Percentiles rank a stretch among this genome's conserved stretches.
These are phyloP conservation scores for Lactifluus piperatus DNA, from an alignment of 768 basidiomycete genomes.

Conservation along the genomic window DNA sequence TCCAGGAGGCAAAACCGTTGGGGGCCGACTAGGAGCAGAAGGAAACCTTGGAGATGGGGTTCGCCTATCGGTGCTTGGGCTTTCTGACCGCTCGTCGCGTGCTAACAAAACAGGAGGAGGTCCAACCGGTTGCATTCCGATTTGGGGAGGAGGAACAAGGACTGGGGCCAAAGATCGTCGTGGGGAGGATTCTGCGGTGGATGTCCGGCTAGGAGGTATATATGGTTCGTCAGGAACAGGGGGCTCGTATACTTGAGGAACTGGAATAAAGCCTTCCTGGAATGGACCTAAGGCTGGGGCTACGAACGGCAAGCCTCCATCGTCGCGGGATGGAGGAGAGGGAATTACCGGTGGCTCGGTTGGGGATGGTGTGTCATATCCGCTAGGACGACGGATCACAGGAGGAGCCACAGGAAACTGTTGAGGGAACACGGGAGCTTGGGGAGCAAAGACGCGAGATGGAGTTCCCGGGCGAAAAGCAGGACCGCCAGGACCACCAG, in stretches of 20 bases:
- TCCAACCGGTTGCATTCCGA: background rate
- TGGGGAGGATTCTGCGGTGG: background rate
- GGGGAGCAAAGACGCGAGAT: background rate
- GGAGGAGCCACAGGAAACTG: background rate
- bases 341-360: slow-evolving; percentile 11
- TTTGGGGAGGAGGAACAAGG: background rate
- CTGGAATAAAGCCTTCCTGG: background rate
- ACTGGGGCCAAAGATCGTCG: slow-evolving; percentile 1
- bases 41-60: background rate
- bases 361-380: slow-evolving; percentile 4
- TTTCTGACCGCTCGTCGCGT: background rate
- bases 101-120: no score
- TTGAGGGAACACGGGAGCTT: background rate
- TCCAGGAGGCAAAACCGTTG: slow-evolving; percentile 2
- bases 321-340: background rate
- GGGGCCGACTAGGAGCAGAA: background rate
- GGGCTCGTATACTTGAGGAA: slow-evolving; percentile 9
- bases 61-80: background rate
- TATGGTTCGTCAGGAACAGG: slow-evolving; percentile 2
- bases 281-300: background rate
- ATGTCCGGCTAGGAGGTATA: background rate
- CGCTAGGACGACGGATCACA: background rate
- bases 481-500: background rate
- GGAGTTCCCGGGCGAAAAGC: background rate
- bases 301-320: background rate